Conservation (phyloP, 2,329 filamentous ascomycete genomes). For the Penicillium carneum region DNA sequence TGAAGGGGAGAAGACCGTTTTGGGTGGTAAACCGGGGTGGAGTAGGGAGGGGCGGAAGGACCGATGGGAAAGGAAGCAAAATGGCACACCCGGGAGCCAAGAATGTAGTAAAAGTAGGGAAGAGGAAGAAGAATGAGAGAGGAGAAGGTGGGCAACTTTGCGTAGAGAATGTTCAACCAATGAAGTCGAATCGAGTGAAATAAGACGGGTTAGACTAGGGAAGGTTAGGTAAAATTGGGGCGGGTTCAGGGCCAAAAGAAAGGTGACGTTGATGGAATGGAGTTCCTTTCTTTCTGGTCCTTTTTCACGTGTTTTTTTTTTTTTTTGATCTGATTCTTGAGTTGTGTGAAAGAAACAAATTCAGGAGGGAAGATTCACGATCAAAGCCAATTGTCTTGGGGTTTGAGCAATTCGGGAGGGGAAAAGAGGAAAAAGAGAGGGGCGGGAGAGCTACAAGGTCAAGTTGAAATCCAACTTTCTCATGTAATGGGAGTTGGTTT, state of each 20-base stretch:
- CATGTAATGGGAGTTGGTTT: not conserved
- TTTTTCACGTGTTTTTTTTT: not conserved
- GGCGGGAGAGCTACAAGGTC: conserved; percentile 27
- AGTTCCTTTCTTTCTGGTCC: conserved; percentile 3
- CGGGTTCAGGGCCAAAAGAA: conserved; percentile 24
- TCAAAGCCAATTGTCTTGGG: conserved; percentile 25
- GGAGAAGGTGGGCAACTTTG: conserved; percentile 31
- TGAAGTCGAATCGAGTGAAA: conserved; percentile 23
- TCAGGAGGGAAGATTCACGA: not conserved
- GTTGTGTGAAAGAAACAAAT: not conserved
- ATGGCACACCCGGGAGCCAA: conserved; percentile 44
- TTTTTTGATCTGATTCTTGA: conserved; percentile 3
- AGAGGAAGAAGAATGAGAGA: conserved; percentile 30
- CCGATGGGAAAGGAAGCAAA: conserved; percentile 44
- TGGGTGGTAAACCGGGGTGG: conserved; percentile 54
- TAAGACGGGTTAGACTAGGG: conserved; percentile 29
- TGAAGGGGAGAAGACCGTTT: conserved; percentile 59
- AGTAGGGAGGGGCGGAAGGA: conserved; percentile 46
- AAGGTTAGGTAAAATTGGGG: conserved; percentile 31
- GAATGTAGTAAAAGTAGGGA: conserved; percentile 38
- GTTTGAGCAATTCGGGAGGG: conserved; percentile 23
- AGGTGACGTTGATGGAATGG: conserved; percentile 20
- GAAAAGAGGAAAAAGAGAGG: conserved; percentile 30
- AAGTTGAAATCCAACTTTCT: conserved; percentile 17
- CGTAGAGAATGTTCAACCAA: conserved; percentile 33